Conservation (phyloP, 345 rosid species). For the Eucalyptus sp. region DNA sequence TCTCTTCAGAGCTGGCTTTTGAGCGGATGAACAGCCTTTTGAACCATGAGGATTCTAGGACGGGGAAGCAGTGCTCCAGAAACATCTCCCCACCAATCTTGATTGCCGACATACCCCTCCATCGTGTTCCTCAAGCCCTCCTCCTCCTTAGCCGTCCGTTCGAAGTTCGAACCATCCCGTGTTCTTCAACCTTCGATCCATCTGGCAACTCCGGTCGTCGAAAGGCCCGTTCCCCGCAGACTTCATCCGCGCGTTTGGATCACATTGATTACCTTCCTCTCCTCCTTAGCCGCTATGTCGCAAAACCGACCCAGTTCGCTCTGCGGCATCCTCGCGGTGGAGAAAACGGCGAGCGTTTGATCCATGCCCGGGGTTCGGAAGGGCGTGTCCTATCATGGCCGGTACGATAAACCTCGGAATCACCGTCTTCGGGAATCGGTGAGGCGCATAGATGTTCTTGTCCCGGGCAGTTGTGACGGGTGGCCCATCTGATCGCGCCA, state of each 20-base stretch:
- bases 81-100: slow-evolving; percentile 44
- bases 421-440: slow-evolving; percentile 23
- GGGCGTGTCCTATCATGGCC: slow-evolving; percentile 22
- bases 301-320: slow-evolving; percentile 26
- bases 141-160: slow-evolving; percentile 7
- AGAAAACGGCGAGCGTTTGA: slow-evolving; percentile 20
- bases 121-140: slow-evolving; percentile 25
- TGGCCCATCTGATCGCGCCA: slow-evolving; percentile 23
- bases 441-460: slow-evolving; percentile 22
- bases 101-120: slow-evolving; percentile 24
- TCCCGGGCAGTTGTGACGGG: slow-evolving; percentile 33
- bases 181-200: slow-evolving; percentile 23
- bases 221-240: slow-evolving; percentile 22
- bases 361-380: slow-evolving; percentile 29
- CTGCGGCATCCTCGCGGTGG: slow-evolving; percentile 27
- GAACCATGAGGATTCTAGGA: slow-evolving; percentile 32
- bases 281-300: slow-evolving; percentile 27
- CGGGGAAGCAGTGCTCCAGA: slow-evolving; percentile 30
- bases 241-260: slow-evolving; percentile 14
- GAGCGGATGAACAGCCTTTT: not conserved
- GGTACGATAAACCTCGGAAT: slow-evolving; percentile 23
- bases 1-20: slow-evolving; percentile 17
- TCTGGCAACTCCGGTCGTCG: slow-evolving; percentile 10
- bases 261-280: slow-evolving; percentile 25
- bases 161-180: slow-evolving; percentile 13